These are phyloP conservation scores for Acorus gramineus DNA, from an alignment of 106 monocot species.

Conservation along the genomic window DNA sequence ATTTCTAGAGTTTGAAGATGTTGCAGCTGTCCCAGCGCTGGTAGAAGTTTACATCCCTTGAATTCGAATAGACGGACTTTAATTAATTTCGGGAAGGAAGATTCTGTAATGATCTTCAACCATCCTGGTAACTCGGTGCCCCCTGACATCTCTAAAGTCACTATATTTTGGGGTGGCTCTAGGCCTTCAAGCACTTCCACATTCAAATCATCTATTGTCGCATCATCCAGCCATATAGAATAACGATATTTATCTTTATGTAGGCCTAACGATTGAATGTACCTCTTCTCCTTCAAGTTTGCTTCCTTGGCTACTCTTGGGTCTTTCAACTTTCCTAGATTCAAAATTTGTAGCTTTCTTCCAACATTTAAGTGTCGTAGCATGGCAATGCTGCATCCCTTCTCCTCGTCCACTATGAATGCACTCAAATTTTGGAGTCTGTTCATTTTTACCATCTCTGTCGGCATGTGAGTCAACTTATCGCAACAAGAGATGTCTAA, in stretches of 20 bases:
- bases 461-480: neutral
- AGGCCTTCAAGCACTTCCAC: slow-evolving; percentile 7
- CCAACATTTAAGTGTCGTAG: neutral
- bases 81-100: neutral
- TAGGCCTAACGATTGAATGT: neutral
- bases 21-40: slow-evolving; percentile 1
- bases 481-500: neutral
- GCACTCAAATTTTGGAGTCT: neutral
- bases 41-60: neutral
- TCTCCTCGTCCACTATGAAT: neutral
- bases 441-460: neutral
- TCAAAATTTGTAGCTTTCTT: neutral
- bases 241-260: no score
- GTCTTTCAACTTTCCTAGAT: slow-evolving; percentile 2
- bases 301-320: neutral
- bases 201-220: neutral
- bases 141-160: neutral
- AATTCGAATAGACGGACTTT: neutral
- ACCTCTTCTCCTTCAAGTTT: neutral
- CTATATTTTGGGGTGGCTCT: neutral
- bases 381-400: neutral
- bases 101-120: neutral
- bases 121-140: neutral
- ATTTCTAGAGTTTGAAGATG: neutral
- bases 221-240: no score